Conservation (phyloP, 176 grass and related monocot genomes). For the Canna indica region DNA sequence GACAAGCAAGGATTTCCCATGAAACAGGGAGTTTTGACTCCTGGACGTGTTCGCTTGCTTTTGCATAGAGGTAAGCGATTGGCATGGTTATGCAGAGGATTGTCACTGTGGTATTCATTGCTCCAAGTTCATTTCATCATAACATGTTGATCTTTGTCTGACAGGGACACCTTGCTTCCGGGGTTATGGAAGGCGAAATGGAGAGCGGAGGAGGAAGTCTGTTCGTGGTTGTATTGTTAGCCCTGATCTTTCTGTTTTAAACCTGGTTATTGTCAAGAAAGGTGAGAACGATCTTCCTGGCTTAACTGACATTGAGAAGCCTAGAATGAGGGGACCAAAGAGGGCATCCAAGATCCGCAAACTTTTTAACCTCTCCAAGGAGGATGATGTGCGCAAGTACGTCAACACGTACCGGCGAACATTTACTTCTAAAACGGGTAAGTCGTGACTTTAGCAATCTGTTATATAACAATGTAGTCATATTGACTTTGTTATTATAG, state of each 20-base stretch:
- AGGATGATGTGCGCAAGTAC: constrained; percentile 19
- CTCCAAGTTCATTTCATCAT: neutral
- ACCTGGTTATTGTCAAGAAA: constrained; percentile 16
- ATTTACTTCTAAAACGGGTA: constrained; percentile 11
- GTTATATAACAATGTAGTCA: no score
- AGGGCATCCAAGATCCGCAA: constrained; percentile 13
- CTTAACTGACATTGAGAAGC: constrained; percentile 14
- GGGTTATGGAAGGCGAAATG: constrained; percentile 20
- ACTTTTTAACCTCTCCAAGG: constrained; percentile 13
- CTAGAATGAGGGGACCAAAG: constrained; percentile 18
- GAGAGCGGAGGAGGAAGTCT: constrained; percentile 25
- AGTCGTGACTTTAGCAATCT: neutral
- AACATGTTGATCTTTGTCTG: neutral
- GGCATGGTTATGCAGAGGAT: neutral
- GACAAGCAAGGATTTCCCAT: constrained; percentile 26
- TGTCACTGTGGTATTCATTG: neutral
- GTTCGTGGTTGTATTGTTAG: constrained; percentile 18
- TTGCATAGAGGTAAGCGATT: constrained; percentile 8
- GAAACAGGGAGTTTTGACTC: constrained; percentile 24
- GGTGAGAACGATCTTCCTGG: constrained; percentile 20
- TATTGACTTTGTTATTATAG: no score
- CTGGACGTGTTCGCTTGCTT: constrained; percentile 16
- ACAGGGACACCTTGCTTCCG: constrained; percentile 24
- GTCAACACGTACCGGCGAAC: constrained; percentile 18
- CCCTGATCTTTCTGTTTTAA: constrained; percentile 11